phyloP scores from a whole-genome alignment of 352 stramenopile genomes.

The Phytophthora pseudosyringae region DNA sequence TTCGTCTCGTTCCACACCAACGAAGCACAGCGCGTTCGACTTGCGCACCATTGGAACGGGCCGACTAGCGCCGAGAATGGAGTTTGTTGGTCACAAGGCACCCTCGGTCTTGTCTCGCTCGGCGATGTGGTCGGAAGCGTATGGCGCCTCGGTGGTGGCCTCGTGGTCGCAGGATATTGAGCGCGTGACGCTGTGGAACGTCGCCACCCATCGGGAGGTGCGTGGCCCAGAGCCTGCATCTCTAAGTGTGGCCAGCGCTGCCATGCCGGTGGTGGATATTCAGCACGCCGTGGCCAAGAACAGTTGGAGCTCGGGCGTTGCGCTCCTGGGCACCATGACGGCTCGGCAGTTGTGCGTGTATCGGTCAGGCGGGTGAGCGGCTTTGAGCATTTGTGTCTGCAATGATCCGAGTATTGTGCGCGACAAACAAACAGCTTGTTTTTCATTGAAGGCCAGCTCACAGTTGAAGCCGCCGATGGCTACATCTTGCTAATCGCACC shows the following conservation, averaged over 20 bases:
- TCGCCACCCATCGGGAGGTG: conserved; percentile 26
- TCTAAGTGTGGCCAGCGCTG: conserved; percentile 10
- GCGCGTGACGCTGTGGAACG: conserved; percentile 34
- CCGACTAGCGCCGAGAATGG: conserved; percentile 21
- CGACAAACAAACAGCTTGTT: no score
- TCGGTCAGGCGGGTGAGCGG: conserved; percentile 7
- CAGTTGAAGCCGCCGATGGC: conserved; percentile 8
- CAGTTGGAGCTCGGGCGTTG: conserved; percentile 34
- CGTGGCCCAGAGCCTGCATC: conserved; percentile 6
- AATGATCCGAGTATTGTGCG: neutral
- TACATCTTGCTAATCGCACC: conserved; percentile 32
- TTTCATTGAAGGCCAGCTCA: no score
- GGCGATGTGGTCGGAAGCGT: conserved; percentile 47
- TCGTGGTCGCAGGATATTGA: conserved; percentile 41
- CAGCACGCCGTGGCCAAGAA: conserved; percentile 41
- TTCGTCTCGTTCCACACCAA: conserved; percentile 47
- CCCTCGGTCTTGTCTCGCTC: conserved; percentile 52
- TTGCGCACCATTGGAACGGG: conserved; percentile 22
- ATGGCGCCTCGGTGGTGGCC: conserved; percentile 34
- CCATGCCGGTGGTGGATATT: conserved; percentile 38
- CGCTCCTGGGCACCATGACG: conserved; percentile 46
- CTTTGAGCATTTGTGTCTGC: neutral
- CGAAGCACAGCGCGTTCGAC: conserved; percentile 55
- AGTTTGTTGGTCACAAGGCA: conserved; percentile 49
- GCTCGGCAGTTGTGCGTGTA: conserved; percentile 40